Percentiles rank a stretch among this genome's conserved stretches.
phyloP scores from a whole-genome alignment of 176 grass and related monocot genomes.

The Triticum aestivum region DNA sequence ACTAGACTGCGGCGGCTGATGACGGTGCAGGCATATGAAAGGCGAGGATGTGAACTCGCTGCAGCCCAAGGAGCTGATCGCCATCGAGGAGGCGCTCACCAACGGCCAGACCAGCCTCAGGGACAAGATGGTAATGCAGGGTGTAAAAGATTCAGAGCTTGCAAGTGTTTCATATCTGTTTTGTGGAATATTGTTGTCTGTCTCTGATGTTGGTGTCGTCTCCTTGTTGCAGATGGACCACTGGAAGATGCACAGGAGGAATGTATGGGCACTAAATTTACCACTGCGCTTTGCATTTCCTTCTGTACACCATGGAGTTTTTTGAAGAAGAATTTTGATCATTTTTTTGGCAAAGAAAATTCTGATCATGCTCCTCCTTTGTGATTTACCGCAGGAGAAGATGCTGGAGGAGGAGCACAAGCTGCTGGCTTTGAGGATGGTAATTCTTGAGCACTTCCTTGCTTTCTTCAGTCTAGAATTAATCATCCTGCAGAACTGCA shows the following conservation, averaged over 20 bases:
- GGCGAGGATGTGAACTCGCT: slow-evolving; percentile 94
- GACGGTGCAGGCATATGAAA: slow-evolving; percentile 66
- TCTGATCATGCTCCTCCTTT: slow-evolving; percentile 2
- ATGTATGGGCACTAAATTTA: slow-evolving; percentile 40
- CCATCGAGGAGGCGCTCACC: slow-evolving; percentile 73
- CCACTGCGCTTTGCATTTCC: neutral
- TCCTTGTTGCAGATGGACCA: slow-evolving; percentile 63
- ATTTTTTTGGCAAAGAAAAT: neutral
- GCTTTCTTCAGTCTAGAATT: neutral
- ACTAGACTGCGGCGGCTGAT: neutral
- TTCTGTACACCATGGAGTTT: neutral
- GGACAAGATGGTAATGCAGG: slow-evolving; percentile 56
- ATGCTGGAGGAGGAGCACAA: slow-evolving; percentile 86
- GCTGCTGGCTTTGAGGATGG: slow-evolving; percentile 59
- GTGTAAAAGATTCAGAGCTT: neutral
- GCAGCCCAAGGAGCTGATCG: slow-evolving; percentile 79
- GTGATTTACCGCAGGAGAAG: slow-evolving; percentile 50
- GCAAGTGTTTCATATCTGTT: neutral
- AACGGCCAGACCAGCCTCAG: slow-evolving; percentile 65
- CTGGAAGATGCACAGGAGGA: slow-evolving; percentile 77
- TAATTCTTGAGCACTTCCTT: slow-evolving; percentile 37
- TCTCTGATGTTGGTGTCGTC: slow-evolving; percentile 17
- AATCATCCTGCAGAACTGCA: neutral
- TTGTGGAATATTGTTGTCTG: neutral
- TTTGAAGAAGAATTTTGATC: neutral